phyloP scores from a whole-genome alignment of 2,329 filamentous ascomycete genomes.

The Colletotrichum spaethianum region DNA sequence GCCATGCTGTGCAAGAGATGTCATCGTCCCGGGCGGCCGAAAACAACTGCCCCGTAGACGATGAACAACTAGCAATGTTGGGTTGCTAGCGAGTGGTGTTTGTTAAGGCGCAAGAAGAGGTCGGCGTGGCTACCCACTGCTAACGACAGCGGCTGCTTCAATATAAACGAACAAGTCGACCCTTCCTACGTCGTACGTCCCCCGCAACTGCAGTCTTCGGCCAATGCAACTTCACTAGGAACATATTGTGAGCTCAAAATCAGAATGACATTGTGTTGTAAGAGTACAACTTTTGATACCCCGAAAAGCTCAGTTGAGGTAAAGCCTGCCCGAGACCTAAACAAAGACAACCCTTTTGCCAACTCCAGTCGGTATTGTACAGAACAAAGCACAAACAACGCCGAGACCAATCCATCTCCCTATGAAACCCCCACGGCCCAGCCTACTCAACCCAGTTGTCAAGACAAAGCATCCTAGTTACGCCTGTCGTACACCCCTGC shows the following conservation, averaged over 20 bases:
- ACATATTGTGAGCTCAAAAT: neutral
- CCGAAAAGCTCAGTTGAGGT: slow-evolving; percentile 12
- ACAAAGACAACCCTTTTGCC: slow-evolving; percentile 18
- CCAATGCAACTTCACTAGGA: neutral
- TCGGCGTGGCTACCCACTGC: too few species aligned
- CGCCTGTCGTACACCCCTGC: slow-evolving; percentile 28
- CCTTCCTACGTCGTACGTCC: neutral
- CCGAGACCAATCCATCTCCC: slow-evolving; percentile 23
- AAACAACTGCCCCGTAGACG: neutral
- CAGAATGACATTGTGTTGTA: slow-evolving; percentile 11
- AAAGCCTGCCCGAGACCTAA: slow-evolving; percentile 18
- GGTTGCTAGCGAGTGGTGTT: neutral
- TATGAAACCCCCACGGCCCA: slow-evolving; percentile 13
- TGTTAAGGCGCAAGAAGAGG: neutral
- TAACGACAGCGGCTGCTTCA: neutral
- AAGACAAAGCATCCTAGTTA: slow-evolving; percentile 29
- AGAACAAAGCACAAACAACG: slow-evolving; percentile 24
- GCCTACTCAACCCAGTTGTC: slow-evolving; percentile 12
- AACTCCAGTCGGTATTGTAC: slow-evolving; percentile 36
- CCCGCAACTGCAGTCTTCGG: neutral
- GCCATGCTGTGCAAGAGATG: neutral
- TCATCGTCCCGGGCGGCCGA: neutral
- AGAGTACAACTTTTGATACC: slow-evolving; percentile 28
- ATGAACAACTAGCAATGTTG: neutral
- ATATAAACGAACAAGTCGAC: neutral